A percentile compares a stretch with the other conserved stretches of the same genome.
phyloP scores from a whole-genome alignment of 2,329 filamentous ascomycete genomes.

The Fusarium tricinctum region DNA sequence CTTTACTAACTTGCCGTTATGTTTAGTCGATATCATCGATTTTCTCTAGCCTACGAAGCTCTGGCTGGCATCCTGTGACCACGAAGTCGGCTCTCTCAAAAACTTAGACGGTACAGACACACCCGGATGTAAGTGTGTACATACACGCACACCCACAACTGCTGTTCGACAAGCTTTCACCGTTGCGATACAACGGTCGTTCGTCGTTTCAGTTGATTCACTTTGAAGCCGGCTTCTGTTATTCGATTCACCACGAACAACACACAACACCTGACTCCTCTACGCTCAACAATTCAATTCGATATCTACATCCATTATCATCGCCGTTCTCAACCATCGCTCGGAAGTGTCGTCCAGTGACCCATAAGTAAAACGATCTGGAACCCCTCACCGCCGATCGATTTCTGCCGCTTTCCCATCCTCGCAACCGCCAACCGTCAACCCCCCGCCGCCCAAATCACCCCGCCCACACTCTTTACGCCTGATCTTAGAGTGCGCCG shows the following conservation, averaged over 20 bases:
- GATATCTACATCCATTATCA: conserved; percentile 21
- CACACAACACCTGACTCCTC: conserved; percentile 11
- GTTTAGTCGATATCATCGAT: conserved; percentile 28
- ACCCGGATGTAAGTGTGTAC: conserved; percentile 24
- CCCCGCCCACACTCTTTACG: conserved; percentile 47
- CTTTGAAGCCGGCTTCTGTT: neutral
- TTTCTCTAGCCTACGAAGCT: conserved; percentile 23
- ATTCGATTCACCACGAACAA: neutral
- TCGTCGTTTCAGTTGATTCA: conserved; percentile 20
- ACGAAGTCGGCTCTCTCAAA: conserved; percentile 23
- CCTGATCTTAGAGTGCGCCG: conserved; percentile 49
- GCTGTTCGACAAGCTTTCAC: conserved; percentile 30
- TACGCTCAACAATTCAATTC: conserved; percentile 17
- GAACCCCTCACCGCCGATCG: conserved; percentile 51
- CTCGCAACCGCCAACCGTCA: conserved; percentile 9
- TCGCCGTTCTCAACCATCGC: conserved; percentile 36
- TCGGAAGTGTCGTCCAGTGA: conserved; percentile 36
- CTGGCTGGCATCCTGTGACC: conserved; percentile 35
- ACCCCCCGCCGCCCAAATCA: conserved; percentile 42
- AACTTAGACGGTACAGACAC: conserved; percentile 26
- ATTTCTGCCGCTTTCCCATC: conserved; percentile 48
- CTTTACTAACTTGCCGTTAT: conserved; percentile 40
- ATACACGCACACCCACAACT: conserved; percentile 34
- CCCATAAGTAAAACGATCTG: conserved; percentile 48
- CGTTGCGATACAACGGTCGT: conserved; percentile 38